Conservation (phyloP, 2,329 filamentous ascomycete species). For the Exophiala sp. region DNA sequence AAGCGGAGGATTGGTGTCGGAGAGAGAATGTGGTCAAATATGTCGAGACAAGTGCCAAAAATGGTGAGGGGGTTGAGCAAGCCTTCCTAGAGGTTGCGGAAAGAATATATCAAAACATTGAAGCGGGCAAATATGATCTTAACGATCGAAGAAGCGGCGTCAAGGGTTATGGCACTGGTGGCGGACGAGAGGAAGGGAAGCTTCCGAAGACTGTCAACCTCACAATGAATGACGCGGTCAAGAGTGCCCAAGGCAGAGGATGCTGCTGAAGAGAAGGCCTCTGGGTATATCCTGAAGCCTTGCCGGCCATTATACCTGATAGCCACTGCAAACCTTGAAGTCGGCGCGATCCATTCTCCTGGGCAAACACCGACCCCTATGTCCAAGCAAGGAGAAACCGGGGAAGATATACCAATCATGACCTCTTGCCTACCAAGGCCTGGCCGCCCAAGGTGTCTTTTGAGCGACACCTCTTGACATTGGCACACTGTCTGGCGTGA, state of each 20-base stretch:
- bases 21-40: slow-evolving; percentile 84
- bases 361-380: no score
- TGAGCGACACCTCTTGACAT: no score
- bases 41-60: slow-evolving; percentile 94
- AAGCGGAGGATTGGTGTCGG: slow-evolving; percentile 85
- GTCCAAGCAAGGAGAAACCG: no score
- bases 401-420: no score
- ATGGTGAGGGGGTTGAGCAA: slow-evolving; percentile 84
- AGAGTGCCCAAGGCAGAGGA: slow-evolving; percentile 35
- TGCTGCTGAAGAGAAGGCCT: slow-evolving; percentile 20
- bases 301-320: not conserved
- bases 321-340: no score
- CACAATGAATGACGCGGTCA: slow-evolving; percentile 45
- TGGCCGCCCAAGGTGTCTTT: no score
- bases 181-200: slow-evolving; percentile 32
- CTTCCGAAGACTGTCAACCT: slow-evolving; percentile 40
- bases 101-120: slow-evolving; percentile 93
- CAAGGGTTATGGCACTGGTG: slow-evolving; percentile 54
- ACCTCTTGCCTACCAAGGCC: no score
- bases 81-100: slow-evolving; percentile 92
- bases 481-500: no score
- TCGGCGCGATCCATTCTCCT: no score
- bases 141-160: slow-evolving; percentile 90
- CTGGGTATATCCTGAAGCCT: not conserved
- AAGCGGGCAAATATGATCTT: slow-evolving; percentile 88